Base-by-base conservation (phyloP, 257 asterid species). In the Dorcoceras hygrometricum region DNA sequence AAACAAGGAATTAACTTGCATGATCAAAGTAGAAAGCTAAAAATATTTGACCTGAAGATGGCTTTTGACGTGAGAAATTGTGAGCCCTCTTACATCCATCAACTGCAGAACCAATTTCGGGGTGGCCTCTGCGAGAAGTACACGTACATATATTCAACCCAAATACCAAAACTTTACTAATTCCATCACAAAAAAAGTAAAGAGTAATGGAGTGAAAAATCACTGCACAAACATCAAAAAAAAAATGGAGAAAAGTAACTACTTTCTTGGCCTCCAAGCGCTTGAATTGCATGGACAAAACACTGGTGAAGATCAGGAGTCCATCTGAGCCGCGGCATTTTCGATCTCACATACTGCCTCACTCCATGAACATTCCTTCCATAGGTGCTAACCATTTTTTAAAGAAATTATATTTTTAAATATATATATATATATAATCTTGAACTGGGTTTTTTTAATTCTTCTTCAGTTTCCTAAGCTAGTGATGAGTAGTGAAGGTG, bases 21-120 rank as follows among this genome's bases (percentile, higher is more conserved):
- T 36, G 12, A 39, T 16, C 5, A 10, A 57, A 22, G 6, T 7
- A 4, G 4, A 8, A 61, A 51, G 8, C 26, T 14, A 32, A 48
- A 6, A 25, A 12, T 54, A 1, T 10, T 68, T 5, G 22, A 83
- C 98, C 91, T 91, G 98, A 4, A 91, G 85, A 62, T 91, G 98
- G 82, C 96, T 89, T 80, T 91, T 91, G 65, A 91, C 98, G 80
- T 91, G 98, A 75, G 98, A 83, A 63, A 89, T 91, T 24, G 95
- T 89, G 71, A 91, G 89, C 23, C 98, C 96, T 79, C 83, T 83
- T 6, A 89, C 91, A 77, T 89, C 94, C 98, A 91, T 91, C 76
- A 80, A 50, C 64, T 87, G 95, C 22, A 87, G 83, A 72, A 91
- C 91, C 10, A 89, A 79, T 66, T 91, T 91, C 8, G 98, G 98